Evolutionary conservation across 257 asterid species (phyloP).

Genomic region (Schizonepeta tenuifolia): DNA sequence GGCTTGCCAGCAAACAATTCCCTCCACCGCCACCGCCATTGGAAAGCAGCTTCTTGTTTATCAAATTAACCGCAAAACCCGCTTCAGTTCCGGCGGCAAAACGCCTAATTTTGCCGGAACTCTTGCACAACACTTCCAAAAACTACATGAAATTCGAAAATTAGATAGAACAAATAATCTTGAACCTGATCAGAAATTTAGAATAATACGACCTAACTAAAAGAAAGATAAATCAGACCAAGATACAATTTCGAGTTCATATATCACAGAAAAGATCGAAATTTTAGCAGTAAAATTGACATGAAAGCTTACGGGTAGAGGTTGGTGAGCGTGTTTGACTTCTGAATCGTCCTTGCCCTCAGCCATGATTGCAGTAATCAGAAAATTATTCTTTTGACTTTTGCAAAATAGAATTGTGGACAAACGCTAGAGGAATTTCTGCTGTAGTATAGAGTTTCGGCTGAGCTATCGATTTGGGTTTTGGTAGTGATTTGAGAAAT

Average conservation of each 20-base stretch:
- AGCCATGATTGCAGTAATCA: conserved; percentile 40
- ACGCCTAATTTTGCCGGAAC: conserved; percentile 76
- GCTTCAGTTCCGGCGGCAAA: conserved; percentile 82
- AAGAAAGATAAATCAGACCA: background rate
- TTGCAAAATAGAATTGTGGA: background rate
- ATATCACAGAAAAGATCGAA: background rate
- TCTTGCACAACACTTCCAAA: conserved; percentile 77
- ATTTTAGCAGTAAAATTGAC: background rate
- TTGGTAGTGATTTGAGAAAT: background rate
- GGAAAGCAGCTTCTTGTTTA: conserved; percentile 52
- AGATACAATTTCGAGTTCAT: background rate
- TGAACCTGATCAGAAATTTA: background rate
- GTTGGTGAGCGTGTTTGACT: conserved; percentile 36
- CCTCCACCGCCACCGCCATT: conserved; percentile 28
- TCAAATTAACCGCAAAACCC: conserved; percentile 70
- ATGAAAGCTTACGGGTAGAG: conserved; percentile 40
- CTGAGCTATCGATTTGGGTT: background rate
- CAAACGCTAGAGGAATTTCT: background rate
- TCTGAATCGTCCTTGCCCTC: conserved; percentile 39
- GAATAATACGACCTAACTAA: background rate
- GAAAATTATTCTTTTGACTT: background rate
- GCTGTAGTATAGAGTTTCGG: background rate
- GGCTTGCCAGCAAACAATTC: conserved; percentile 47
- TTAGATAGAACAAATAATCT: background rate
- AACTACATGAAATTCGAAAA: conserved; percentile 47